Conservation (phyloP, 768 basidiomycete genomes). For the Rhodotorula babjevae region DNA sequence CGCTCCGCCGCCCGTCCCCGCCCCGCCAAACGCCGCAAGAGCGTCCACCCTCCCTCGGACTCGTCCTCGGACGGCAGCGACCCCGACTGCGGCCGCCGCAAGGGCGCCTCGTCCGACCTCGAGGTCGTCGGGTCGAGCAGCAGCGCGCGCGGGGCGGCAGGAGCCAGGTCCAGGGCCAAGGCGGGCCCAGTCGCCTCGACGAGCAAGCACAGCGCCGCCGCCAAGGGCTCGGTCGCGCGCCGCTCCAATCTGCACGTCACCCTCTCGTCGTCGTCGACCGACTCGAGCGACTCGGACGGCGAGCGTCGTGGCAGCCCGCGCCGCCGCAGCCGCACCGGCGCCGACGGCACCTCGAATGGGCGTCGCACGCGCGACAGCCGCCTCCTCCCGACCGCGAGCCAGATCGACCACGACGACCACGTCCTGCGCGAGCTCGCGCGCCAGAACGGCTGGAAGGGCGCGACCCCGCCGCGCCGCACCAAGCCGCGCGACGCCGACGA, state of each 20-base stretch:
- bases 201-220: background rate
- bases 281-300: background rate
- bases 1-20: background rate
- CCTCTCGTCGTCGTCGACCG: background rate
- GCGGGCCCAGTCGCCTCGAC: background rate
- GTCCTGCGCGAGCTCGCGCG: background rate
- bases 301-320: too few species aligned
- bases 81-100: background rate
- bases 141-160: background rate
- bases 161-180: background rate
- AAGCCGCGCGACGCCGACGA: background rate
- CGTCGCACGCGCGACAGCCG: too few species aligned
- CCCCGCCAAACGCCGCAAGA: constrained; percentile 6
- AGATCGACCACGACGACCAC: constrained; percentile 4
- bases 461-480: background rate
- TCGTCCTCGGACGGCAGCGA: background rate
- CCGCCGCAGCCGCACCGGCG: background rate
- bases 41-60: background rate
- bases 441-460: background rate
- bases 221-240: background rate
- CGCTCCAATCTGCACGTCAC: background rate
- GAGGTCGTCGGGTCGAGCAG: background rate
- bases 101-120: constrained; percentile 4
- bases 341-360: background rate
- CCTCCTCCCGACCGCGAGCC: constrained; percentile 3